Conservation (phyloP, 2,329 filamentous ascomycete species). For the Drechslerella coelobrocha region DNA sequence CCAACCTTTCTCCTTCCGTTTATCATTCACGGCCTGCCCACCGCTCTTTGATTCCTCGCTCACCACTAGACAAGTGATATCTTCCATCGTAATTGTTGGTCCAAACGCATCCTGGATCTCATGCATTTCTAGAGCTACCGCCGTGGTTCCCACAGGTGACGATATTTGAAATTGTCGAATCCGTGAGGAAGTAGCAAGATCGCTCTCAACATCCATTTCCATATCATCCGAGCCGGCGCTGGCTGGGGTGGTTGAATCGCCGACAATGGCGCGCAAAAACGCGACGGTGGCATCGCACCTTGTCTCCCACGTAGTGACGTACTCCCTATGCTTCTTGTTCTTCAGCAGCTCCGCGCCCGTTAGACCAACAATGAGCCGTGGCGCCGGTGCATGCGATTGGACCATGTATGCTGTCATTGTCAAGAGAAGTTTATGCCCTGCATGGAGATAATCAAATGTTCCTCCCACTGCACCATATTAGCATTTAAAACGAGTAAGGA, state of each 20-base stretch:
- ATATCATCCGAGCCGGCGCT: constrained; percentile 57
- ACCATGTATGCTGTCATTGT: constrained; percentile 78
- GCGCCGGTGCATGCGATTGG: constrained; percentile 56
- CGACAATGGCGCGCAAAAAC: constrained; percentile 71
- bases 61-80: constrained; percentile 80
- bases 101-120: constrained; percentile 88
- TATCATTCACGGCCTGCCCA: constrained; percentile 84
- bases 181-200: constrained; percentile 40
- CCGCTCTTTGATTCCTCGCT: constrained; percentile 87
- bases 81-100: constrained; percentile 82
- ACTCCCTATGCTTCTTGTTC: constrained; percentile 86
- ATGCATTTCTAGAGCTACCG: constrained; percentile 75
- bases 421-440: constrained; percentile 93
- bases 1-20: constrained; percentile 78
- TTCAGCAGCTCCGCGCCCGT: constrained; percentile 84
- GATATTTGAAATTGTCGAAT: constrained; percentile 28
- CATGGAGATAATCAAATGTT: constrained; percentile 95
- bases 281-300: constrained; percentile 73
- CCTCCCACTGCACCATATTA: constrained; percentile 69
- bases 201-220: constrained; percentile 58
- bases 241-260: constrained; percentile 64
- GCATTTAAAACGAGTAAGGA: constrained; percentile 29
- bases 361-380: constrained; percentile 79
- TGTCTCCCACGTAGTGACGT: constrained; percentile 79
- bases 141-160: constrained; percentile 28